These are phyloP conservation scores for Macadamia tetraphylla DNA, from an alignment of 164 flowering plant species.

Conservation along the genomic window DNA sequence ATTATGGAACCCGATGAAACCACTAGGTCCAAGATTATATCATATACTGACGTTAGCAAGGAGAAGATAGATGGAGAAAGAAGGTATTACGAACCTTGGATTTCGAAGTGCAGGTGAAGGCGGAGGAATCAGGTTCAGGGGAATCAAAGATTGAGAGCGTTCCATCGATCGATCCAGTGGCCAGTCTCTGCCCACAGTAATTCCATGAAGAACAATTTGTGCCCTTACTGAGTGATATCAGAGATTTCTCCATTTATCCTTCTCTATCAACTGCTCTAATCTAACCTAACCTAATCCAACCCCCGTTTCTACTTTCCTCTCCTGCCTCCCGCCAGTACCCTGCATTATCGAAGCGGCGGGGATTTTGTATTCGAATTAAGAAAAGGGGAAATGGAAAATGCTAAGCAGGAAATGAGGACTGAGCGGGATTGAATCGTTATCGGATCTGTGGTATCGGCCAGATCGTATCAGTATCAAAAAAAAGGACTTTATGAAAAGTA, in stretches of 20 bases:
- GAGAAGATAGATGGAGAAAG: background rate
- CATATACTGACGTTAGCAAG: background rate
- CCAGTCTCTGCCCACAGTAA: conserved; percentile 64
- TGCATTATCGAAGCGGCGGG: no score
- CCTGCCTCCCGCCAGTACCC: no score
- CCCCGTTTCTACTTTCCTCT: no score
- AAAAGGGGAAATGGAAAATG: no score
- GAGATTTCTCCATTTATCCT: conserved; percentile 50
- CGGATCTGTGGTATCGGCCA: no score
- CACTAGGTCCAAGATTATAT: background rate
- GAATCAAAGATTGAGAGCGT: conserved; percentile 62
- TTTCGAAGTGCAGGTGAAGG: conserved; percentile 39
- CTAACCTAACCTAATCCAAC: no score
- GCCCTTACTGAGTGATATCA: conserved; percentile 56
- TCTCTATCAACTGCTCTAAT: background rate
- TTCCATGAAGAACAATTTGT: conserved; percentile 80
- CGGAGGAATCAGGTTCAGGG: conserved; percentile 47
- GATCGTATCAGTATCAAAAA: no score
- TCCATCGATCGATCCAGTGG: conserved; percentile 68
- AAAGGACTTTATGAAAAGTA: no score
- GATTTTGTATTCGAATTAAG: no score
- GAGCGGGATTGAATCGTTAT: no score
- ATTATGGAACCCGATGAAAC: background rate
- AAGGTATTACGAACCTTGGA: conserved; percentile 34
- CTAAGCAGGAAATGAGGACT: no score